These are phyloP conservation scores for Neolentinus lepideus DNA, from an alignment of 1,284 basidiomycete species.

Conservation along the genomic window DNA sequence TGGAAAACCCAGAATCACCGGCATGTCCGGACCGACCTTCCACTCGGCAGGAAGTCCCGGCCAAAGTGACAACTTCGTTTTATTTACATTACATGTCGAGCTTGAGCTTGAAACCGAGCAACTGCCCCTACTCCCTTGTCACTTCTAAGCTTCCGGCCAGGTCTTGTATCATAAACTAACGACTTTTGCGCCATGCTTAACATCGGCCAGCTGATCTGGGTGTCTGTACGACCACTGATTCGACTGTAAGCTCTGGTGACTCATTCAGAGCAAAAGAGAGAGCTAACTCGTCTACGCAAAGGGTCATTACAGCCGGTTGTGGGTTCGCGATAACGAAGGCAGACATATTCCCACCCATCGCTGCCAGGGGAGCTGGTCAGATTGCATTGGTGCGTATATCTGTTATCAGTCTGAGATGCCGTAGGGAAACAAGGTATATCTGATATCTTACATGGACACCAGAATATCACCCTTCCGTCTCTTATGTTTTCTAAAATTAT, in stretches of 20 bases:
- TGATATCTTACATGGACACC: background rate
- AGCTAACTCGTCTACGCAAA: conserved; percentile 14
- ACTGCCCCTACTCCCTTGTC: too few species aligned
- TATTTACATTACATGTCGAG: too few species aligned
- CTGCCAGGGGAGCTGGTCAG: conserved; percentile 52
- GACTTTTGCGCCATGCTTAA: conserved; percentile 19
- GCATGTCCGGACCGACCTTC: too few species aligned
- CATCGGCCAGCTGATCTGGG: conserved; percentile 42
- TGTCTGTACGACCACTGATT: conserved; percentile 51
- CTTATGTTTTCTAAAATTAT: conserved; percentile 77
- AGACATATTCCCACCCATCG: conserved; percentile 52
- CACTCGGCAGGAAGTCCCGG: too few species aligned
- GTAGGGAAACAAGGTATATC: background rate
- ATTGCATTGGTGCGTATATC: conserved; percentile 38
- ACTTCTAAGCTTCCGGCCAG: too few species aligned
- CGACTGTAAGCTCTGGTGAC: conserved; percentile 43
- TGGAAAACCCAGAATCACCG: too few species aligned
- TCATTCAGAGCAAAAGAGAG: too few species aligned
- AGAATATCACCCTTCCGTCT: conserved; percentile 65
- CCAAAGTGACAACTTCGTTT: too few species aligned
- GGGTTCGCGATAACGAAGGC: conserved; percentile 55
- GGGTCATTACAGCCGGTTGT: conserved; percentile 43
- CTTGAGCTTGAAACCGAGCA: too few species aligned
- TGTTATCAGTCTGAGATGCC: background rate
- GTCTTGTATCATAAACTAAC: background rate